Conservation (phyloP, 495 filamentous ascomycete species). For the Penicillium fimorum region DNA sequence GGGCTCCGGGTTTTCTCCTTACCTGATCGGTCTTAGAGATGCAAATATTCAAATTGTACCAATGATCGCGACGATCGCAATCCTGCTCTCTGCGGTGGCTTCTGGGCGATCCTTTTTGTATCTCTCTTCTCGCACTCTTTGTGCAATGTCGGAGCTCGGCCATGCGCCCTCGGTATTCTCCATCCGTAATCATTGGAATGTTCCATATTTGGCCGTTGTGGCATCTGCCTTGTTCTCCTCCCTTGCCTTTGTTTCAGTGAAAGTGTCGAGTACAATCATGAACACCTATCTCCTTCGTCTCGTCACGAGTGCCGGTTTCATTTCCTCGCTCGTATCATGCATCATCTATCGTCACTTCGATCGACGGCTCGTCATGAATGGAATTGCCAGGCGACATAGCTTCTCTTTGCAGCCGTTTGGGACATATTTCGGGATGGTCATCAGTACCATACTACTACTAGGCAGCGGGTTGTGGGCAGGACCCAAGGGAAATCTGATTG, state of each 20-base stretch:
- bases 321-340: conserved; percentile 58
- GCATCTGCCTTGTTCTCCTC: conserved; percentile 39
- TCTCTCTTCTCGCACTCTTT: conserved; percentile 52
- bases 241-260: conserved; percentile 38
- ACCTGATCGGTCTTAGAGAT: conserved; percentile 35
- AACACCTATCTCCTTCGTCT: conserved; percentile 57
- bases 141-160: conserved; percentile 46
- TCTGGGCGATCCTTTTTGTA: conserved; percentile 63
- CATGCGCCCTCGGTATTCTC: conserved; percentile 46
- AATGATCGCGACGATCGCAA: conserved; percentile 65
- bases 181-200: conserved; percentile 41
- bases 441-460: conserved; percentile 49
- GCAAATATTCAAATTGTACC: conserved; percentile 56
- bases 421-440: conserved; percentile 47
- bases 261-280: conserved; percentile 29
- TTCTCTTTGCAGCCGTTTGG: conserved; percentile 52
- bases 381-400: conserved; percentile 40
- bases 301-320: conserved; percentile 59
- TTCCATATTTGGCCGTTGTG: conserved; percentile 47
- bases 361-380: conserved; percentile 42
- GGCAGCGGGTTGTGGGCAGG: conserved; percentile 56
- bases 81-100: conserved; percentile 70
- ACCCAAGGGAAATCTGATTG: conserved; percentile 41
- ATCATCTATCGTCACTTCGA: conserved; percentile 58
- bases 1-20: conserved; percentile 47